Percentiles rank a stretch among this genome's conserved stretches.
phyloP scores from a whole-genome alignment of 345 rosid species.

The Hirschfeldia incana region DNA sequence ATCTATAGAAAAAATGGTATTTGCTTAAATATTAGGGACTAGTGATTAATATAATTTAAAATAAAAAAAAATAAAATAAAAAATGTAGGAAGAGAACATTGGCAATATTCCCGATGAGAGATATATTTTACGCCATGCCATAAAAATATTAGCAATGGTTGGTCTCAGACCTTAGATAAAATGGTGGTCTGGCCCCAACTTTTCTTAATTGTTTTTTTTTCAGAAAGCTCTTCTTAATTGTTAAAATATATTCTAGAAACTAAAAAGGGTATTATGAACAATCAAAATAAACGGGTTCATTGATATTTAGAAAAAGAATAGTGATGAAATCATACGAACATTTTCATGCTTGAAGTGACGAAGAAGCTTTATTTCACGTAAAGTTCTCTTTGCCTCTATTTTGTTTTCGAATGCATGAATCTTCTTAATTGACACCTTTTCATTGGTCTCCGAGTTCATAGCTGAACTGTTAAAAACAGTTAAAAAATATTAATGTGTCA shows the following conservation, averaged over 20 bases:
- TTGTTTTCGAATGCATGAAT: constrained; percentile 78
- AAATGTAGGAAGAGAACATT: background rate
- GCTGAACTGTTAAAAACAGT: constrained; percentile 52
- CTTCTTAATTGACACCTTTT: constrained; percentile 86
- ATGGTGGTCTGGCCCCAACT: background rate
- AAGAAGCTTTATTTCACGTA: constrained; percentile 95
- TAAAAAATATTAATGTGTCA: background rate
- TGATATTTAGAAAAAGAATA: background rate
- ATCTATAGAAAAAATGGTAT: constrained; percentile 51
- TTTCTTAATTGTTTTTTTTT: too few relatives aligned
- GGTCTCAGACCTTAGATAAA: background rate
- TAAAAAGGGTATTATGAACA: too few relatives aligned
- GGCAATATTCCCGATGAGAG: background rate
- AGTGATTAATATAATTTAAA: too few relatives aligned
- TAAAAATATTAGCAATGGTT: background rate
- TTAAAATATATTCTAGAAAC: too few relatives aligned
- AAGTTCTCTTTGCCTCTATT: constrained; percentile 86
- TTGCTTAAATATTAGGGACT: background rate
- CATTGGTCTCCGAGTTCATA: constrained; percentile 72
- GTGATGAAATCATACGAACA: constrained; percentile 52
- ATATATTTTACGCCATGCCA: background rate
- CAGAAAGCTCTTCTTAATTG: too few relatives aligned
- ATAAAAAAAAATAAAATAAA: background rate
- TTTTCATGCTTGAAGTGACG: constrained; percentile 96
- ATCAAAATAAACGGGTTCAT: too few relatives aligned